phyloP scores from a whole-genome alignment of 1,139 yeast genomes.

The Spathaspora sp. region DNA sequence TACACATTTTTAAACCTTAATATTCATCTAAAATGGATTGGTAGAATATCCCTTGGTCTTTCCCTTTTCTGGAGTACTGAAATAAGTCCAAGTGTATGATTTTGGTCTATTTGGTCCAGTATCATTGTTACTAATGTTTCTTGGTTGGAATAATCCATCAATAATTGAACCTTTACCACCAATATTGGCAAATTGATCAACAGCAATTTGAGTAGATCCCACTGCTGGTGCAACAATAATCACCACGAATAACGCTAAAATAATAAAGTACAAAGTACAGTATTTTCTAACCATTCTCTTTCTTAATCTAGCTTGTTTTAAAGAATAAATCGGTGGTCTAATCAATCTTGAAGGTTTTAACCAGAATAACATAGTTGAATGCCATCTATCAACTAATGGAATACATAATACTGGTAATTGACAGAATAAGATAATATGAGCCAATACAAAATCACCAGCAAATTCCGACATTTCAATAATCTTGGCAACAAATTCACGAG shows the following conservation, averaged over 20 bases:
- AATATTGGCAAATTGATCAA: conserved; percentile 21
- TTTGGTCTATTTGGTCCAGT: conserved; percentile 61
- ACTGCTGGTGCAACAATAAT: conserved; percentile 92
- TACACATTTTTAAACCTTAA: background rate
- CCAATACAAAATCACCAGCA: conserved; percentile 94
- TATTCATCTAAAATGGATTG: conserved; percentile 42
- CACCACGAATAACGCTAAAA: conserved; percentile 69
- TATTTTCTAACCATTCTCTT: conserved; percentile 98
- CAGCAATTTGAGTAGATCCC: conserved; percentile 47
- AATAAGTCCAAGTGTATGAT: conserved; percentile 47
- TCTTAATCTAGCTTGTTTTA: conserved; percentile 96
- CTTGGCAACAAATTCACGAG: conserved; percentile 95
- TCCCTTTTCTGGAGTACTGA: conserved; percentile 52
- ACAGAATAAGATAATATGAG: conserved; percentile 82
- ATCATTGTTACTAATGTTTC: conserved; percentile 76
- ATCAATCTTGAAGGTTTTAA: conserved; percentile 96
- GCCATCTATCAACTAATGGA: conserved; percentile 96
- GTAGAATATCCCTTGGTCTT: conserved; percentile 59
- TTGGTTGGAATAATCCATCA: conserved; percentile 85
- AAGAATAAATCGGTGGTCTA: conserved; percentile 97
- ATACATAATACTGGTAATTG: conserved; percentile 85
- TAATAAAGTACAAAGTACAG: conserved; percentile 73
- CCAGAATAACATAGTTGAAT: conserved; percentile 98
- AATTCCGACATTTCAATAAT: conserved; percentile 92
- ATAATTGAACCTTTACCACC: conserved; percentile 47